Evolutionary conservation across 163 green algal species (phyloP), one percentile per base, ranked within the genome.

Genomic region (Scenedesmus sp.): DNA sequence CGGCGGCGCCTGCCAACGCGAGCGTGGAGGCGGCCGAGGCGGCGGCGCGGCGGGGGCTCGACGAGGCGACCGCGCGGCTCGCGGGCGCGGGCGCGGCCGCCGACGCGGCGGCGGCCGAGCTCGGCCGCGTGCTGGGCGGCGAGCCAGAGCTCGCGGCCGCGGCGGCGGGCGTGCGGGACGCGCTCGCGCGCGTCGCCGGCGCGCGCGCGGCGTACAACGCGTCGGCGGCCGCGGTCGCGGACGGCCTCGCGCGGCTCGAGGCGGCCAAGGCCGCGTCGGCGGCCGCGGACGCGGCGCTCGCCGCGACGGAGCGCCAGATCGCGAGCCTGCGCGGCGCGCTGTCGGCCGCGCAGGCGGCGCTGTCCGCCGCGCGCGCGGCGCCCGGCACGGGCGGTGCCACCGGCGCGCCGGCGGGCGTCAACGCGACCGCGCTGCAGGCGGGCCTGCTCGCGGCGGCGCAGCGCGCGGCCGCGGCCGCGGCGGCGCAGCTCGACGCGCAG

Each of bases 401-500:
- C 15, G 62, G 24, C 62, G 11, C 7, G 18, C 24, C 29, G 29
- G 20, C 33, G 34, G 50, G 4, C 22, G 7, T 48, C 4, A 48
- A 75, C 51, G 50, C 50, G 29, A 36, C 50, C 9, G 20, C 31
- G 26, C 4, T 58, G 54, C 53, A 63, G 13, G 26, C 24, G 9
- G n/a, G 14, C 22, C 2, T 77, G 54, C 15, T 58, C 5, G 54
- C 45, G 29, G 53, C 69, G 45, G 69, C 69, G 0, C 44, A 58
- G 31, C 10, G 3, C 6, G 69, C 69, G 28, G 53, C 53, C n/a
- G 54, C 69, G 22, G 11, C 34, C 6, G 69, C 54, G 45, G 34
- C 66, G 34, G 54, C 22, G n/a, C 69, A 77, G 53, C 36, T 77
- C 31, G 54, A 11, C 5, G 28, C 47, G 33, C 69, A 77, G 69